These are phyloP conservation scores for Ganoderma sinense DNA, from an alignment of 1,284 basidiomycete species.

Conservation along the genomic window DNA sequence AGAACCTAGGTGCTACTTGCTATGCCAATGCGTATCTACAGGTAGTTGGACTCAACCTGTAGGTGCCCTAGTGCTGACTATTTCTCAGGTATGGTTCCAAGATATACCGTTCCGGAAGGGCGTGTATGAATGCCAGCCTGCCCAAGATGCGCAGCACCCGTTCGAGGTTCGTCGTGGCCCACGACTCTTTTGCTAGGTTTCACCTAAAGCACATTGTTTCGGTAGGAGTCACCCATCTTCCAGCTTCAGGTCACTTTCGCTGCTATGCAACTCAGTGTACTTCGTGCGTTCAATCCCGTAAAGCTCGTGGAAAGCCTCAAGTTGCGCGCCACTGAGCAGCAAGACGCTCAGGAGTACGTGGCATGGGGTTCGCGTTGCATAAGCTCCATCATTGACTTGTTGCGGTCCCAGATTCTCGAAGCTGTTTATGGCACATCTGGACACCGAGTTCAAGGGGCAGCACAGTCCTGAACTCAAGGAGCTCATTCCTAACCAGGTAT, in stretches of 20 bases:
- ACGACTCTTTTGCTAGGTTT: neutral
- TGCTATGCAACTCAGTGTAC: conserved; percentile 77
- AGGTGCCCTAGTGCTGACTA: neutral
- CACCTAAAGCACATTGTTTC: conserved; percentile 1
- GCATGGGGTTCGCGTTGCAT: conserved; percentile 6
- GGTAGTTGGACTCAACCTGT: conserved; percentile 46
- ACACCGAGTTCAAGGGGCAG: conserved; percentile 85
- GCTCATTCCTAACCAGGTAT: conserved; percentile 76
- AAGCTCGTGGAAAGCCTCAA: conserved; percentile 85
- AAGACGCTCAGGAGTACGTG: conserved; percentile 92
- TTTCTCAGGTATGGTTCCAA: conserved; percentile 64
- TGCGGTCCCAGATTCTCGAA: conserved; percentile 80
- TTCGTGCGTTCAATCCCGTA: conserved; percentile 80
- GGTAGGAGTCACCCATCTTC: conserved; percentile 74
- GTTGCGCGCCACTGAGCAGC: conserved; percentile 83
- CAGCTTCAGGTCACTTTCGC: conserved; percentile 83
- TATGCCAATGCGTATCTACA: conserved; percentile 94
- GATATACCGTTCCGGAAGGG: conserved; percentile 67
- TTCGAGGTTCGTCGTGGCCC: conserved; percentile 55
- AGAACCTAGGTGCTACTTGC: conserved; percentile 94
- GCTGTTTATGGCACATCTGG: conserved; percentile 89
- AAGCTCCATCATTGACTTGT: conserved; percentile 9
- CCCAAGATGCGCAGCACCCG: conserved; percentile 55
- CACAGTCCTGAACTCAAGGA: conserved; percentile 63
- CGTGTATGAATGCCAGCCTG: conserved; percentile 59